Percentiles rank a stretch among this genome's conserved stretches.
Evolutionary conservation across 495 filamentous ascomycete genomes (phyloP).

Genomic region (Neurospora sp.): DNA sequence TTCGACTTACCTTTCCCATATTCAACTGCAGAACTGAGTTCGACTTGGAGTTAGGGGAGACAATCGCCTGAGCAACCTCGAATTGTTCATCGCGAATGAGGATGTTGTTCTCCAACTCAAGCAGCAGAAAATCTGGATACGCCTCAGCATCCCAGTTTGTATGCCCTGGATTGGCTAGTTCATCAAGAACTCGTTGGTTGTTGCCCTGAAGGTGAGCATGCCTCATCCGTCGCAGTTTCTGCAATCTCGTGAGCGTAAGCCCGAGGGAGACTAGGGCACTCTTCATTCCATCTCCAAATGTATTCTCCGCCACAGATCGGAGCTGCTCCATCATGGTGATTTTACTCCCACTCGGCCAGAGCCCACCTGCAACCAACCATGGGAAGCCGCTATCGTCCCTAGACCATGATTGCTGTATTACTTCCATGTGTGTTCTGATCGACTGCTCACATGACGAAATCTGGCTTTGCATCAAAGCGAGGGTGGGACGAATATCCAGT

Average conservation of each 20-base stretch:
- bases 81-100: slow-evolving; percentile 42
- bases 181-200: slow-evolving; percentile 12
- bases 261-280: slow-evolving; percentile 34
- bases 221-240: slow-evolving; percentile 26
- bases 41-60: slow-evolving; percentile 28
- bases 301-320: slow-evolving; percentile 22
- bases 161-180: slow-evolving; percentile 40
- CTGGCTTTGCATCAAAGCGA: neutral
- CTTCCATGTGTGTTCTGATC: slow-evolving; percentile 16
- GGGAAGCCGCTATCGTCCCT: slow-evolving; percentile 20
- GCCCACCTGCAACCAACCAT: slow-evolving; percentile 38
- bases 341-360: slow-evolving; percentile 46
- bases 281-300: slow-evolving; percentile 34
- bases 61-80: slow-evolving; percentile 42
- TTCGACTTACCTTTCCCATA: neutral
- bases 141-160: slow-evolving; percentile 39
- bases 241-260: slow-evolving; percentile 31
- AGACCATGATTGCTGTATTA: slow-evolving; percentile 1
- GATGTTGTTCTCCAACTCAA: slow-evolving; percentile 48
- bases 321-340: slow-evolving; percentile 43
- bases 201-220: slow-evolving; percentile 1
- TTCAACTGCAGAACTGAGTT: slow-evolving; percentile 34
- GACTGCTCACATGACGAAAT: slow-evolving; percentile 2
- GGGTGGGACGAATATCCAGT: neutral
- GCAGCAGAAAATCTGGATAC: slow-evolving; percentile 43